These are phyloP conservation scores for Marsdenia floribunda DNA, from an alignment of 257 asterid genomes.

Conservation along the genomic window DNA sequence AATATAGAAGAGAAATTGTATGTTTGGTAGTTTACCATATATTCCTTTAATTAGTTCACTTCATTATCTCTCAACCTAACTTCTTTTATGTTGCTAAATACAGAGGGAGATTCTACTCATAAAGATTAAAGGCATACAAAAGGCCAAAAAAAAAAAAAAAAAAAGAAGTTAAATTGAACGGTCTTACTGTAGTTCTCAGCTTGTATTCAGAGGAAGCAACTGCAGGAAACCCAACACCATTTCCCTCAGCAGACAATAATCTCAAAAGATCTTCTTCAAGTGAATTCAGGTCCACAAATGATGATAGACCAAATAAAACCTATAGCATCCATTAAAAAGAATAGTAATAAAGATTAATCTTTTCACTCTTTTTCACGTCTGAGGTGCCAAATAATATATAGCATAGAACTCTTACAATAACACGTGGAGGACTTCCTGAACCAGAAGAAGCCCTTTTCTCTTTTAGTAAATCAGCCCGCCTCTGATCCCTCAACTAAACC, in stretches of 20 bases:
- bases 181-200: constrained; percentile 75
- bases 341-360: too few relatives aligned
- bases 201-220: constrained; percentile 70
- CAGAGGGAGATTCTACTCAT: background rate
- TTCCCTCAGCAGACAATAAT: constrained; percentile 50
- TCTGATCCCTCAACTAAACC: constrained; percentile 74
- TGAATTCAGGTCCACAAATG: constrained; percentile 53
- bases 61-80: background rate
- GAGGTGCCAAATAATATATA: background rate
- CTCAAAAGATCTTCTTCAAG: constrained; percentile 65
- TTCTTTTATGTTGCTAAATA: background rate
- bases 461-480: constrained; percentile 60
- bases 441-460: constrained; percentile 82
- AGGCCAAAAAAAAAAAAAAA: background rate
- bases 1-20: background rate
- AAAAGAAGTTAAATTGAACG: background rate
- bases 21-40: background rate
- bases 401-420: constrained; percentile 52
- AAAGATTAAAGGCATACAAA: background rate
- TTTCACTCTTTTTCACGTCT: background rate
- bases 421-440: constrained; percentile 74
- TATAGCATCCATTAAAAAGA: constrained; percentile 14
- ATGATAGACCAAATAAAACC: constrained; percentile 92
- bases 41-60: background rate
- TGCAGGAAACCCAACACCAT: constrained; percentile 44